phyloP scores from a whole-genome alignment of 176 grass and related monocot genomes.

The Ensete glaucum region DNA sequence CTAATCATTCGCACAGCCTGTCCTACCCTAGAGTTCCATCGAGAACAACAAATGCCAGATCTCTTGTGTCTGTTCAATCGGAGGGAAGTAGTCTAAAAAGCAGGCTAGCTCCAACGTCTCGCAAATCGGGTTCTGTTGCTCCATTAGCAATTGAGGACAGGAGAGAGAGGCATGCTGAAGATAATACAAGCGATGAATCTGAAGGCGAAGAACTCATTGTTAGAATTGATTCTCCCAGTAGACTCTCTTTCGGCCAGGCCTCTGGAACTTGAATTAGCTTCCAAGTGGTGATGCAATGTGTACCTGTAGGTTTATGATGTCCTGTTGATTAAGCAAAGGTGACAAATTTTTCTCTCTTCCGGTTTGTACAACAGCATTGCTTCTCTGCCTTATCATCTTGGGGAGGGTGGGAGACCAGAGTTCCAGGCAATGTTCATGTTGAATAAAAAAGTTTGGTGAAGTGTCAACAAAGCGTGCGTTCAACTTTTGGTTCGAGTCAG shows the following conservation, averaged over 20 bases:
- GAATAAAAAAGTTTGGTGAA: too few species aligned
- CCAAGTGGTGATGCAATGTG: not conserved
- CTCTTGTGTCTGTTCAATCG: constrained; percentile 42
- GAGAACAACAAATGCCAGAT: constrained; percentile 23
- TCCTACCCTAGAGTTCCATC: constrained; percentile 57
- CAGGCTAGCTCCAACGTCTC: constrained; percentile 4
- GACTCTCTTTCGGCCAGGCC: constrained; percentile 41
- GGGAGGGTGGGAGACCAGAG: too few species aligned
- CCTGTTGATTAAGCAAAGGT: too few species aligned
- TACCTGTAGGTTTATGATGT: too few species aligned
- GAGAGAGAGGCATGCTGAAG: constrained; percentile 7
- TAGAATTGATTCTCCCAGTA: constrained; percentile 83
- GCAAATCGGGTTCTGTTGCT: not conserved
- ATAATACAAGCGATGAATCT: constrained; percentile 64
- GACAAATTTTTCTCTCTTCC: too few species aligned
- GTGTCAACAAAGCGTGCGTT: too few species aligned
- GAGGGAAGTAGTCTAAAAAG: constrained; percentile 45
- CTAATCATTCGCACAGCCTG: constrained; percentile 32
- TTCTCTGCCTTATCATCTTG: too few species aligned
- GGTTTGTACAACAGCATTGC: too few species aligned
- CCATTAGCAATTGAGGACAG: constrained; percentile 16
- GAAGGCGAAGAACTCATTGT: constrained; percentile 64
- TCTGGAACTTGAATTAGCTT: constrained; percentile 12
- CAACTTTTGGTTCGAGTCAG: too few species aligned
- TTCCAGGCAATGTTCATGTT: too few species aligned